Conservation (phyloP, 106 monocot species). For the Hemerocallis citrina region DNA sequence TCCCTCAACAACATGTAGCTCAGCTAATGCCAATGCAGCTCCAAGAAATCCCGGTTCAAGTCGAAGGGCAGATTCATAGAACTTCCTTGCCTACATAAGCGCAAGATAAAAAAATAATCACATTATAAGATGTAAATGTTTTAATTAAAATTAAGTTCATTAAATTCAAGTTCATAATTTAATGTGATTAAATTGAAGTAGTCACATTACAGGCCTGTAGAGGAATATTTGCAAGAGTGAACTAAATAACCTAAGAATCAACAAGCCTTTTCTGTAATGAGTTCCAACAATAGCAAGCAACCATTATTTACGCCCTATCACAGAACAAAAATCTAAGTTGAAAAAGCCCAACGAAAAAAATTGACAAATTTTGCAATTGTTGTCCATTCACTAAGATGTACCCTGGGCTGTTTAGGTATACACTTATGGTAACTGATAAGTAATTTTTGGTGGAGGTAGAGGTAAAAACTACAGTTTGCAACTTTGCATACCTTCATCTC, state of each 20-base stretch:
- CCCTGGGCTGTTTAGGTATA: too few relatives aligned
- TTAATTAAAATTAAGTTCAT: too few relatives aligned
- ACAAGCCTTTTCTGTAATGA: not conserved
- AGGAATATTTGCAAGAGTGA: not conserved
- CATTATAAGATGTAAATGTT: too few relatives aligned
- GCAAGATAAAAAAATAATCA: not conserved
- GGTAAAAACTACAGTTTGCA: too few relatives aligned
- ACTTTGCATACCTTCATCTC: too few relatives aligned
- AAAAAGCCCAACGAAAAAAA: not conserved
- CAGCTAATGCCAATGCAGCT: conserved; percentile 90
- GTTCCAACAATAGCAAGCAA: too few relatives aligned
- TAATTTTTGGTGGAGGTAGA: too few relatives aligned
- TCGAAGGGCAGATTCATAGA: conserved; percentile 92
- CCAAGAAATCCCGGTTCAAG: conserved; percentile 79
- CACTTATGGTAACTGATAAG: too few relatives aligned
- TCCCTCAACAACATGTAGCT: conserved; percentile 84
- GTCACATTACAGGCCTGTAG: not conserved
- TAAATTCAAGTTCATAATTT: not conserved
- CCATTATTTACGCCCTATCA: not conserved
- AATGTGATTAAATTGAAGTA: not conserved
- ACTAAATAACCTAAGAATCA: not conserved
- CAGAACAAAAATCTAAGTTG: not conserved
- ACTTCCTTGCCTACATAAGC: conserved; percentile 74
- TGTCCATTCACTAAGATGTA: too few relatives aligned
- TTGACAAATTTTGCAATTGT: not conserved